Evolutionary conservation across 805 yeast genomes (phyloP).

Genomic region (Clavispora carvajalis): DNA sequence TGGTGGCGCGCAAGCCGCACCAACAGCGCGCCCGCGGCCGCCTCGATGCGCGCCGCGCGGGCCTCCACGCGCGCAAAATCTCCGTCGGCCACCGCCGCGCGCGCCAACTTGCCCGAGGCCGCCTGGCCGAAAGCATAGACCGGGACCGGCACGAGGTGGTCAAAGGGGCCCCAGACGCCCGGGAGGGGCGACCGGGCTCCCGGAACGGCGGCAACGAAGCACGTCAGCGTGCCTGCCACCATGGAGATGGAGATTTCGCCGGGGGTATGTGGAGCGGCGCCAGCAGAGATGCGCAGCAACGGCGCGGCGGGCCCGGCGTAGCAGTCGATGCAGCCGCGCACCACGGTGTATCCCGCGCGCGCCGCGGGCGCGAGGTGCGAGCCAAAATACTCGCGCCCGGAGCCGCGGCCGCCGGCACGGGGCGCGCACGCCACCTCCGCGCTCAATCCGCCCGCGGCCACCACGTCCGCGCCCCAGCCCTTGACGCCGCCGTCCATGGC

Average conservation of each 20-base stretch:
- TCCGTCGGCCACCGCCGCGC: conserved; percentile 23
- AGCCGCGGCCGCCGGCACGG: too few species aligned
- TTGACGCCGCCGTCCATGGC: conserved; percentile 56
- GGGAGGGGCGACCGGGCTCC: conserved; percentile 14
- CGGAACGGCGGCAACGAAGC: conserved; percentile 31
- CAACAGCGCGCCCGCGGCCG: conserved; percentile 15
- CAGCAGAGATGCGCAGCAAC: neutral
- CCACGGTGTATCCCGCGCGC: conserved; percentile 9
- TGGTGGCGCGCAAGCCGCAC: conserved; percentile 27
- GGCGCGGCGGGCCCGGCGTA: conserved; percentile 37
- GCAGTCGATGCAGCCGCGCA: conserved; percentile 55
- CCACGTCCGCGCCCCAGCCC: conserved; percentile 42
- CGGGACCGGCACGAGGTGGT: conserved; percentile 23
- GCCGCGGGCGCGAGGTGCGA: neutral
- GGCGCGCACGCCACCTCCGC: conserved; percentile 9
- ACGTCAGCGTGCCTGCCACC: conserved; percentile 63
- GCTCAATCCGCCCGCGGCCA: conserved; percentile 17
- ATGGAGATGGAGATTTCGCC: conserved; percentile 26
- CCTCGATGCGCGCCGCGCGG: conserved; percentile 19
- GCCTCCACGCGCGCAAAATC: conserved; percentile 17
- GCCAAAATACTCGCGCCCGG: conserved; percentile 14
- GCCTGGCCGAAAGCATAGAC: conserved; percentile 56
- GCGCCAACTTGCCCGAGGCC: conserved; percentile 50
- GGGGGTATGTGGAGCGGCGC: neutral
- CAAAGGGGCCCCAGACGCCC: conserved; percentile 63